These are phyloP conservation scores for Seiridium cupressi DNA, from an alignment of 2,329 filamentous ascomycete species.

Conservation along the genomic window DNA sequence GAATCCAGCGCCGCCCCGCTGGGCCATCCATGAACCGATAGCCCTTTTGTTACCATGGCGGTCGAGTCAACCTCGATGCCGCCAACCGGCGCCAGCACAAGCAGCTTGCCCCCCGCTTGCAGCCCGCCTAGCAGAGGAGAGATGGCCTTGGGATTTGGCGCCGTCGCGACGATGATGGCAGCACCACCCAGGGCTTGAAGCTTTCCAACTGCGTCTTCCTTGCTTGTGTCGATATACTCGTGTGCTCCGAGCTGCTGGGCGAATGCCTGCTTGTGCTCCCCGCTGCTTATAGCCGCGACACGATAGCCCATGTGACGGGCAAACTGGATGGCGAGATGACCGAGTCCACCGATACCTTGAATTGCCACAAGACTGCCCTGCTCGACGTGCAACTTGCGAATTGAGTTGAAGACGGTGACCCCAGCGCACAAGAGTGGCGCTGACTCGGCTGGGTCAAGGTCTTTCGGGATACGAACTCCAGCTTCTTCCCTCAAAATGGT, in stretches of 20 bases:
- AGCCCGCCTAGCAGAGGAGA: conserved; percentile 12
- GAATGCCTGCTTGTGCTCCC: conserved; percentile 49
- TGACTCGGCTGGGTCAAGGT: conserved; percentile 38
- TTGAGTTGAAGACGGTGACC: conserved; percentile 42
- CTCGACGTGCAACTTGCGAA: conserved; percentile 32
- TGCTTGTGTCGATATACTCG: conserved; percentile 43
- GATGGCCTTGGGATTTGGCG: conserved; percentile 11
- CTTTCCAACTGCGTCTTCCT: conserved; percentile 9
- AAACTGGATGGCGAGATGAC: conserved; percentile 65
- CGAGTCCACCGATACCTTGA: conserved; percentile 64
- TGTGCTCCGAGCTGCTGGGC: conserved; percentile 53
- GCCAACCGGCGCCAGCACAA: conserved; percentile 12
- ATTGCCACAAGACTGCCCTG: conserved; percentile 36
- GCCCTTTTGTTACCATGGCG: conserved; percentile 11
- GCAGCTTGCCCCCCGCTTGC: conserved; percentile 14
- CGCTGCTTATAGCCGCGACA: conserved; percentile 53
- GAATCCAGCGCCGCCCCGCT: conserved; percentile 11
- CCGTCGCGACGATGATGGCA: conserved; percentile 11
- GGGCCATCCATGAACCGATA: conserved; percentile 16
- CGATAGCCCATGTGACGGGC: conserved; percentile 63
- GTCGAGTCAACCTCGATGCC: conserved; percentile 12
- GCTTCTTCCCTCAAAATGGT: conserved; percentile 52
- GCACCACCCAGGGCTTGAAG: conserved; percentile 12
- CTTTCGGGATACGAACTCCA: conserved; percentile 40
- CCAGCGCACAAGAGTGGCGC: conserved; percentile 52